Conservation (phyloP, 108 stramenopile genomes). For the Fragilaria crotonensis region DNA sequence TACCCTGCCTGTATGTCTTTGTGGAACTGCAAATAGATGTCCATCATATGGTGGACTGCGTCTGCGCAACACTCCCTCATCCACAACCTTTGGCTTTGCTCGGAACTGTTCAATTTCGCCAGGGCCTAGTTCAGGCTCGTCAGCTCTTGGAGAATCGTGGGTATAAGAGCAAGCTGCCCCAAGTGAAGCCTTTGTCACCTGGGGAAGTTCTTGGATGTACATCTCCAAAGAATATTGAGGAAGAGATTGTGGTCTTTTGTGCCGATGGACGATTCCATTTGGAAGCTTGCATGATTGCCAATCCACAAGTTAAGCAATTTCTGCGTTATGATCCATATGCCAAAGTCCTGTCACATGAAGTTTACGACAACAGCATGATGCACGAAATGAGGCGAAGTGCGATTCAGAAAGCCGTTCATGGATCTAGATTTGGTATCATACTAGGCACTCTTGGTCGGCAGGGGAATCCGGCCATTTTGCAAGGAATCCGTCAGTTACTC, state of each 20-base stretch:
- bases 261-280: conserved; percentile 99
- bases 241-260: conserved; percentile 80
- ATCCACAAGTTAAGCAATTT: conserved; percentile 74
- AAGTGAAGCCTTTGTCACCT: conserved; percentile 86
- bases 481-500: conserved; percentile 53
- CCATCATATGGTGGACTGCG: conserved; percentile 76
- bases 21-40: conserved; percentile 96
- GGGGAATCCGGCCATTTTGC: conserved; percentile 94
- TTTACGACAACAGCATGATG: conserved; percentile 90
- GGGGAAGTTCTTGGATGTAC: conserved; percentile 99
- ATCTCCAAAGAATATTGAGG: conserved; percentile 46
- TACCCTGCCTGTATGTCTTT: conserved; percentile 95
- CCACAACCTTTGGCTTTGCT: conserved; percentile 30
- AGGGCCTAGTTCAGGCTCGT: conserved; percentile 75
- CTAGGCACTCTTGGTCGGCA: conserved; percentile 97
- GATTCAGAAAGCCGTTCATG: conserved; percentile 32
- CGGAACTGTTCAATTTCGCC: conserved; percentile 86
- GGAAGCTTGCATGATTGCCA: conserved; percentile 96
- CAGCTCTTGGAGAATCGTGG: conserved; percentile 24
- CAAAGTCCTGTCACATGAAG: conserved; percentile 85
- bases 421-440: conserved; percentile 70
- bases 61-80: conserved; percentile 39
- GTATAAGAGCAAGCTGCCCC: conserved; percentile 46
- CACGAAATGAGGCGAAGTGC: conserved; percentile 55
- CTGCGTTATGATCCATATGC: conserved; percentile 95